These are phyloP conservation scores for Nemophila menziesii DNA, from an alignment of 257 asterid species.

Conservation along the genomic window DNA sequence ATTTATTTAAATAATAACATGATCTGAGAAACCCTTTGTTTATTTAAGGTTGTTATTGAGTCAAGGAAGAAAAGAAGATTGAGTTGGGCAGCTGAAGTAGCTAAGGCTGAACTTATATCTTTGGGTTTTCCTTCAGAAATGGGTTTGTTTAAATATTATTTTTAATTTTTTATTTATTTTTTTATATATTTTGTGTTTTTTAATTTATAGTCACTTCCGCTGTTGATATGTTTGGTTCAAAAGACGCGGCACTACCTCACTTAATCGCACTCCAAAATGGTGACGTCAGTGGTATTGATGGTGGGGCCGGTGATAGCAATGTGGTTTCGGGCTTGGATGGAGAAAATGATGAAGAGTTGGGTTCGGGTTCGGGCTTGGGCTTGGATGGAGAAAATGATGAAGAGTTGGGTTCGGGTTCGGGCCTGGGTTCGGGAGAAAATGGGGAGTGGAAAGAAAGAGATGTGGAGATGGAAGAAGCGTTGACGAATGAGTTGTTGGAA, in stretches of 20 bases:
- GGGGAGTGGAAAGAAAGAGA: too few relatives aligned
- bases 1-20: too few relatives aligned
- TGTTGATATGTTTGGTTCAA: slow-evolving; percentile 30
- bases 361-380: too few relatives aligned
- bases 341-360: slow-evolving; percentile 10
- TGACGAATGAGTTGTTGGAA: slow-evolving; percentile 49
- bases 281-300: slow-evolving; percentile 13
- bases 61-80: slow-evolving; percentile 51
- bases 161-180: too few relatives aligned
- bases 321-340: too few relatives aligned
- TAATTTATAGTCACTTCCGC: slow-evolving; percentile 42
- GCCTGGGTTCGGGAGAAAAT: too few relatives aligned
- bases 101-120: slow-evolving; percentile 39
- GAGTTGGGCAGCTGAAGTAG: slow-evolving; percentile 27
- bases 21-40: too few relatives aligned
- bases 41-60: slow-evolving; percentile 55
- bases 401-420: too few relatives aligned
- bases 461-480: slow-evolving; percentile 67
- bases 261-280: slow-evolving; percentile 27
- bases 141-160: too few relatives aligned
- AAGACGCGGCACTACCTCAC: slow-evolving; percentile 40
- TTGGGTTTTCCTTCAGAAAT: slow-evolving; percentile 61
- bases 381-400: slow-evolving; percentile 12
- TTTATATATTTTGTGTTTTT: background rate
- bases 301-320: too few relatives aligned